Evolutionary conservation across 257 asterid genomes (phyloP), one percentile per base, ranked within the genome.

Genomic region (Agastache rugosa): DNA sequence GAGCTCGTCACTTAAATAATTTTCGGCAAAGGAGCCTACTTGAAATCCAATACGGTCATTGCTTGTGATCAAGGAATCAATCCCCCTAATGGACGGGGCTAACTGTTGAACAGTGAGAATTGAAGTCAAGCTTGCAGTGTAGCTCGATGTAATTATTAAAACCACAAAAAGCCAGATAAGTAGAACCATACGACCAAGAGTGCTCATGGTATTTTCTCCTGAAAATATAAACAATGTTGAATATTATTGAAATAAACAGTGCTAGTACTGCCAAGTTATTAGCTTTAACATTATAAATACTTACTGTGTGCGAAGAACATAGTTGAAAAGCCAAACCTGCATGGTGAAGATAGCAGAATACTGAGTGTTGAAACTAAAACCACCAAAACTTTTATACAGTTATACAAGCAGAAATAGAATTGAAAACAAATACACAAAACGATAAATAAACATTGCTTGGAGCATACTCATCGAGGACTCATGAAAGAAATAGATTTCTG

Each of bases 291-390:
- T 42, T 63, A 47, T 17, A 15, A 71, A 51, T 69, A 75, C 97
- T 85, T 83, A 90, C 96, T 84, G 75, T 86, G 98, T 27, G 96
- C 80, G 12, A 84, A 87, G 61, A 88, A 88, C 89, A 92, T 83
- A 8, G 93, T 92, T 55, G 98, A 92, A 81, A 92, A 87, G 83
- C 98, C 91, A 80, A 92, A 92, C 97, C 98, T 90, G 96, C 88
- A 81, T 67, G 25, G 63, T 7, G 74, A 69, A 66, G 67, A 74
- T 74, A 50, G 59, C 15, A 27, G 58, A 48, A 72, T 17, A n/a
- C 67, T 62, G 48, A 76, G 66, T 71, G 41, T 50, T 35, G 22
- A 69, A 69, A 61, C n/a, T 44, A 69, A 64, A 69, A 66, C 29
- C 45, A 69, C 15, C 25, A 81, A 6, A 29, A 11, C 11, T 17